Percentiles rank a stretch among this genome's conserved stretches.
These are phyloP conservation scores for Kwoniella sp. DNA, from an alignment of 768 basidiomycete genomes.

Conservation along the genomic window DNA sequence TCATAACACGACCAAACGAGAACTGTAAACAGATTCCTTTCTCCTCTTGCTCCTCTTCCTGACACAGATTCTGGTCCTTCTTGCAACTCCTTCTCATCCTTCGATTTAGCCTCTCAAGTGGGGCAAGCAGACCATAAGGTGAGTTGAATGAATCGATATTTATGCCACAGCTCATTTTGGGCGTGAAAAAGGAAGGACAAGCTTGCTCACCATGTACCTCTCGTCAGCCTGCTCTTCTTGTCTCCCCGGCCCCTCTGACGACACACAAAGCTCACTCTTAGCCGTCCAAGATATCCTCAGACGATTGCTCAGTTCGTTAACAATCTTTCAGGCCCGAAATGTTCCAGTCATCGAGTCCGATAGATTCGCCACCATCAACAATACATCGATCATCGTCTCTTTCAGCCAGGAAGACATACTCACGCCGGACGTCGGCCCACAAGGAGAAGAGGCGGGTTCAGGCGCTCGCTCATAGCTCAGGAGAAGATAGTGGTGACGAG, in stretches of 20 bases:
- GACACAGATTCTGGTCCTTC: background rate
- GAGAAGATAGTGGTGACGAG: slow-evolving; percentile 1
- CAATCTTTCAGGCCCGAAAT: background rate
- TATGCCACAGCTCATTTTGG: too few species aligned
- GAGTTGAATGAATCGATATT: background rate
- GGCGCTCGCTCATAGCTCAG: slow-evolving; percentile 8
- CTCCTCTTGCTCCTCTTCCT: background rate
- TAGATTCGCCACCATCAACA: slow-evolving; percentile 1
- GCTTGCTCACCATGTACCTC: too few species aligned
- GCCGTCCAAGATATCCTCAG: too few species aligned
- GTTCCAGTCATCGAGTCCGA: slow-evolving; percentile 11
- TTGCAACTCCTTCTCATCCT: background rate
- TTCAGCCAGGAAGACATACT: slow-evolving; percentile 19
- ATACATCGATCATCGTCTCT: slow-evolving; percentile 6
- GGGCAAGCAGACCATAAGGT: background rate
- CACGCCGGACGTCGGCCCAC: slow-evolving; percentile 14
- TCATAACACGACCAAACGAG: background rate
- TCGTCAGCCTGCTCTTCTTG: too few species aligned
- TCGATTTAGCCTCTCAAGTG: background rate
- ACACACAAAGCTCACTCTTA: too few species aligned
- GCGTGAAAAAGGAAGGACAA: too few species aligned
- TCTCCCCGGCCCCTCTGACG: too few species aligned
- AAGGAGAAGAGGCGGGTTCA: slow-evolving; percentile 22
- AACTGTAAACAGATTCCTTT: slow-evolving; percentile 4
- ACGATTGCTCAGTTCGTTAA: too few species aligned